Percentiles rank a stretch among this genome's conserved stretches.
Evolutionary conservation across 441 rosid genomes (phyloP).

Genomic region (Theobroma grandiflorum): DNA sequence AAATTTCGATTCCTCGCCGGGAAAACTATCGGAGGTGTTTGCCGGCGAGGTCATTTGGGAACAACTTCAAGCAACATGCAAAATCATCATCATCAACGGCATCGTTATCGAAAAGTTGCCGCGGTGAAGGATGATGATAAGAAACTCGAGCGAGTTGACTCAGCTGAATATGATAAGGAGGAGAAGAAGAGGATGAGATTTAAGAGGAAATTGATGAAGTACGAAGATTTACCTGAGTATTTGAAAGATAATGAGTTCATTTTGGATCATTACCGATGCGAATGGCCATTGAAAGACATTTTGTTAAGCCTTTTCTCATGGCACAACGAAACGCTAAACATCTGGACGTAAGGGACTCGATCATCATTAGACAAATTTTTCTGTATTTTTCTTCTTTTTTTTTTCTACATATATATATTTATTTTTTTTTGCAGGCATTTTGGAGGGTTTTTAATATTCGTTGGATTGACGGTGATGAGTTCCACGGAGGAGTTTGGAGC

Average conservation of each 20-base stretch:
- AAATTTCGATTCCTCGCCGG: not conserved
- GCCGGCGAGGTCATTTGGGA: not conserved
- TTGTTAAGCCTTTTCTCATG: conserved; percentile 69
- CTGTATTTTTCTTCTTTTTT: not conserved
- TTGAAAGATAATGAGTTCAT: conserved; percentile 86
- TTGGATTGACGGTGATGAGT: conserved; percentile 64
- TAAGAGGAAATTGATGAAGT: conserved; percentile 62
- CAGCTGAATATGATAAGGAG: conserved; percentile 9
- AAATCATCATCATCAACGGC: conserved; percentile 1
- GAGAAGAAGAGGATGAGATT: conserved; percentile 26
- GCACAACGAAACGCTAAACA: conserved; percentile 94
- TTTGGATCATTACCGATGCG: conserved; percentile 80
- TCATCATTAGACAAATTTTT: not conserved
- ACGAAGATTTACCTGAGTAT: conserved; percentile 76
- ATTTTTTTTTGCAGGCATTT: conserved; percentile 57
- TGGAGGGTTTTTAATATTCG: conserved; percentile 70
- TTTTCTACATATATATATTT: not conserved
- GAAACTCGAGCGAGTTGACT: conserved; percentile 20
- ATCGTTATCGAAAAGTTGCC: conserved; percentile 1
- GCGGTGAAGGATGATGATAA: not conserved
- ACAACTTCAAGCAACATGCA: not conserved
- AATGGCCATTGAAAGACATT: conserved; percentile 83
- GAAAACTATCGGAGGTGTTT: not conserved
- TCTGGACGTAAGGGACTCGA: conserved; percentile 67
- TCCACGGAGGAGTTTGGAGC: conserved; percentile 61